A percentile compares a stretch with the other conserved stretches of the same genome.
Conservation (phyloP, 2,329 filamentous ascomycete species). For the Seiridium unicorne region DNA sequence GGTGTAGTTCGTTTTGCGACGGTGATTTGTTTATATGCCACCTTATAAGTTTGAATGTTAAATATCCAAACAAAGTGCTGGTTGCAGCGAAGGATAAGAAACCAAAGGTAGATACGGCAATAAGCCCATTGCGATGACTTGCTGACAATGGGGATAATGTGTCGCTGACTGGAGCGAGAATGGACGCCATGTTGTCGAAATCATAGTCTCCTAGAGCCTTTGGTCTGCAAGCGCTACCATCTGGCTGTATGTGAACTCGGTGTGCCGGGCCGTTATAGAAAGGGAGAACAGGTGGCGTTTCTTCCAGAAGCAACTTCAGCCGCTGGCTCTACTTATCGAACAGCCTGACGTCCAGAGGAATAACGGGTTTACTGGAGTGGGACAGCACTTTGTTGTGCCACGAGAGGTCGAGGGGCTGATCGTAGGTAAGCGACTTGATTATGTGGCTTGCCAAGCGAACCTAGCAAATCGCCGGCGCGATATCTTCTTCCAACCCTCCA, state of each 20-base stretch:
- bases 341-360: neutral
- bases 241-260: neutral
- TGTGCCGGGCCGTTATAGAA: neutral
- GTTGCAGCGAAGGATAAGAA: conserved; percentile 9
- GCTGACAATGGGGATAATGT: neutral
- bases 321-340: neutral
- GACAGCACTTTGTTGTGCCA: too few relatives aligned
- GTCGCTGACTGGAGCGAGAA: conserved; percentile 1
- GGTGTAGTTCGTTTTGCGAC: neutral
- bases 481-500: neutral
- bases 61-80: conserved; percentile 8
- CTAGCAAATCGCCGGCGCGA: neutral
- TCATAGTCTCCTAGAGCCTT: neutral
- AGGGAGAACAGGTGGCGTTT: neutral
- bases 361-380: too few relatives aligned
- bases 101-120: conserved; percentile 11
- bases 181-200: neutral
- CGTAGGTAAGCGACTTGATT: neutral
- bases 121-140: conserved; percentile 9
- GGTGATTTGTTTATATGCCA: conserved; percentile 16
- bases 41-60: conserved; percentile 9
- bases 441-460: conserved; percentile 4
- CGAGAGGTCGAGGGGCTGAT: neutral
- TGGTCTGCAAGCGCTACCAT: too few relatives aligned
- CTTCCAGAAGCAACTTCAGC: neutral